phyloP scores from a whole-genome alignment of 495 filamentous ascomycete species.

The Trichodelitschia bisporula region DNA sequence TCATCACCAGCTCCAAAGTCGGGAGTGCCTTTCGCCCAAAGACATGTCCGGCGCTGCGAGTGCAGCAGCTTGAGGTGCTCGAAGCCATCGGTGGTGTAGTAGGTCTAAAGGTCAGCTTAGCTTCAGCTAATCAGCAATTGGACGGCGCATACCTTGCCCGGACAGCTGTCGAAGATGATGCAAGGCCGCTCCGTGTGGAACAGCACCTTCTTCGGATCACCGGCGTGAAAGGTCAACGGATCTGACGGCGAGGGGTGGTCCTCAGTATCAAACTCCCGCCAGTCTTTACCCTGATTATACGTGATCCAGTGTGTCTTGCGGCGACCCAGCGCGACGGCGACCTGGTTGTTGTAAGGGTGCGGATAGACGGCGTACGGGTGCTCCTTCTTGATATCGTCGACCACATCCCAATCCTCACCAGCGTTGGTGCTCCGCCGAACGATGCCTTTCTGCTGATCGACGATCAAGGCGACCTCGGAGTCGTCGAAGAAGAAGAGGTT shows the following conservation, averaged over 20 bases:
- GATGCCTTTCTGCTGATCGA: conserved; percentile 25
- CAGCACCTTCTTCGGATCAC: background rate
- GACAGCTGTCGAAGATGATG: conserved; percentile 16
- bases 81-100: conserved; percentile 75
- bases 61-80: conserved; percentile 34
- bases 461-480: conserved; percentile 49
- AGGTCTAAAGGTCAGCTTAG: conserved; percentile 15
- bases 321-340: conserved; percentile 51
- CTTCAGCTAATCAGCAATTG: background rate
- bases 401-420: conserved; percentile 43
- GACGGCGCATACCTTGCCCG: conserved; percentile 11
- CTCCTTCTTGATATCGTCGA: conserved; percentile 37
- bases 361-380: conserved; percentile 31
- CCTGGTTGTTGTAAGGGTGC: conserved; percentile 53
- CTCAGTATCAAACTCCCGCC: conserved; percentile 42
- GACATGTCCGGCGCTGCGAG: conserved; percentile 40
- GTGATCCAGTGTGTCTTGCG: conserved; percentile 55
- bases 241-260: conserved; percentile 20
- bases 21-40: conserved; percentile 56
- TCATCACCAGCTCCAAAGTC: conserved; percentile 41
- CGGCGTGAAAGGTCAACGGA: conserved; percentile 20
- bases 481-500: conserved; percentile 71
- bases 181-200: conserved; percentile 63
- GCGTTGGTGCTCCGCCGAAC: conserved; percentile 54
- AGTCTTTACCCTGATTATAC: conserved; percentile 50